These are phyloP conservation scores for Coemansia sp. DNA, from an alignment of 371 early-diverging fungal species.

Conservation along the genomic window DNA sequence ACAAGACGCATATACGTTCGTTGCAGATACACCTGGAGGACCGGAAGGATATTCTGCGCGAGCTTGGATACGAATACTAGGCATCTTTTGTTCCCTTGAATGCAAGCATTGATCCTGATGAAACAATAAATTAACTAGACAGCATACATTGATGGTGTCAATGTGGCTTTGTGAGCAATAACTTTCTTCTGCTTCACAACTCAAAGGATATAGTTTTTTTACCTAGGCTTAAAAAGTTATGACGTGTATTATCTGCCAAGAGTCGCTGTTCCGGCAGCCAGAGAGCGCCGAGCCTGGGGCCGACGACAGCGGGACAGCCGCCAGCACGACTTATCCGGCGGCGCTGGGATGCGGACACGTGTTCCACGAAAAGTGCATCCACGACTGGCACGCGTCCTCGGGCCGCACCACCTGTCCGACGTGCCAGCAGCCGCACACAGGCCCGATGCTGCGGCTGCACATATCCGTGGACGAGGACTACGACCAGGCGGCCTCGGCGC, in stretches of 20 bases:
- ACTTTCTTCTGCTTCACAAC: no score
- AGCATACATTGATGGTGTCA: no score
- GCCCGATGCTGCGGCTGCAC: background rate
- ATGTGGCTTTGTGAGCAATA: no score
- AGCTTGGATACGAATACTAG: background rate
- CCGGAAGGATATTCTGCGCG: background rate
- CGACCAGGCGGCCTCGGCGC: background rate
- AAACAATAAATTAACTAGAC: no score
- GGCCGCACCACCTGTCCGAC: background rate
- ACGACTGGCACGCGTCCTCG: background rate
- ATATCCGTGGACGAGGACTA: background rate
- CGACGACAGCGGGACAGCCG: no score
- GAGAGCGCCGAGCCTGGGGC: no score
- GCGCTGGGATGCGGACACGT: background rate
- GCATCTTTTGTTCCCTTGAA: no score
- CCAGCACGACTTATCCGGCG: background rate
- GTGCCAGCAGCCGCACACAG: background rate
- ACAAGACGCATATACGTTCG: constrained; percentile 6
- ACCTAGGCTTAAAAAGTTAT: no score
- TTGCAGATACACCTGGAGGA: background rate
- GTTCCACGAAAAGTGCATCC: background rate
- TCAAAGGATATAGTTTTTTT: no score
- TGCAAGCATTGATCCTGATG: no score
- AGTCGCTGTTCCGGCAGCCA: no score
- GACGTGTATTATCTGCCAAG: no score